Base-by-base conservation (phyloP, 306 rosid genomes). In the Gleditsia sinensis region DNA sequence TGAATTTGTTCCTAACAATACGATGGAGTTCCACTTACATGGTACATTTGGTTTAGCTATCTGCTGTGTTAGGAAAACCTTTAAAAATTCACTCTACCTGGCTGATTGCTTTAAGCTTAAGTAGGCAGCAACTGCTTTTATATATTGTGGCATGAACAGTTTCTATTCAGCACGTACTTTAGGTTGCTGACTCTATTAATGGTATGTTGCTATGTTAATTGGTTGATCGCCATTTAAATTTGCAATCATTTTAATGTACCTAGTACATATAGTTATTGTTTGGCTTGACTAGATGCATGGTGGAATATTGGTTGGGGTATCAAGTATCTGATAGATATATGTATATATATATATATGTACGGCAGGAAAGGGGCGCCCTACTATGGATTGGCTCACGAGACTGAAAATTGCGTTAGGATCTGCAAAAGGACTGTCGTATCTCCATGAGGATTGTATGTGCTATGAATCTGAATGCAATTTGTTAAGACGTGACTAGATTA, bases 391-490 rank as follows among this genome's bases (percentile, higher is more conserved):
- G 99, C 11, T 95, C 48, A 86, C 93, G 39, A 92, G 99, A 79
- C 58, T 94, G 14, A 75, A 78, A 65, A 88, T 92, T 73, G 99
- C 99, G 12, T 71, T 94, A 55, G 99, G 99, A 77, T 80, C 99
- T 79, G 97, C 99, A 0, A 94, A 92, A 86, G 99, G 99, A 80
- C 66, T 94, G 40, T 93, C 99, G 1, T 94, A 94, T 86, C 96
- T 94, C 77, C 99, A 94, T 11, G 99, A 94, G 85, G 99, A 94
- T 80, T 94, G 99, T 94, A 82, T 77, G 99, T 81, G 42, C 64
- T 54, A 59, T 63, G 19, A 62, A 24, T 57, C 25, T 61, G 16
- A 68, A 8, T 42, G 8, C 75, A 24, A 25, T 63, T 70, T 72
- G 27, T 80, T 30, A 11, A 33, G 40, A 21, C 24, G 5, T 45